These are phyloP conservation scores for Candida parachauliodes DNA, from an alignment of 805 yeast genomes.

Conservation along the genomic window DNA sequence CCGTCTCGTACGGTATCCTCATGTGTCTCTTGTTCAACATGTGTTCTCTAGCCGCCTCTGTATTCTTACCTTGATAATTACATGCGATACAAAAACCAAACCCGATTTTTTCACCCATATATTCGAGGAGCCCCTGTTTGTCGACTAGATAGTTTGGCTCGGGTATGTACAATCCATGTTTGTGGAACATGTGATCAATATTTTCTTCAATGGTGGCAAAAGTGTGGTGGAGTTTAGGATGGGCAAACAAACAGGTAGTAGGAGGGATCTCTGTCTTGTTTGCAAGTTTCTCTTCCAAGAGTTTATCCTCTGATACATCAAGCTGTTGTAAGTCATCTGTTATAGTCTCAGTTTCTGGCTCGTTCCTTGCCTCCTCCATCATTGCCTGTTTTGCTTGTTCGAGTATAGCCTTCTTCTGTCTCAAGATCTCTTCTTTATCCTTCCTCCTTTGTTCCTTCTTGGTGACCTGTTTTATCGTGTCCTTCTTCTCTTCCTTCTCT, in stretches of 20 bases:
- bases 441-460: constrained; percentile 50
- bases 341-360: neutral
- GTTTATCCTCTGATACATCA: constrained; percentile 31
- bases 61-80: constrained; percentile 73
- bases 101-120: constrained; percentile 76
- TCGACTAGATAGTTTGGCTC: constrained; percentile 69
- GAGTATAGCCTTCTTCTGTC: constrained; percentile 46
- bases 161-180: constrained; percentile 86
- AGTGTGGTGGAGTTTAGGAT: constrained; percentile 27
- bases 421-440: constrained; percentile 47
- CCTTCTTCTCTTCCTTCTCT: constrained; percentile 15
- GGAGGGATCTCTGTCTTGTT: constrained; percentile 47
- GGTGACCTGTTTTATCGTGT: constrained; percentile 26
- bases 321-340: constrained; percentile 10
- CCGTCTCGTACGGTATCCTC: constrained; percentile 81
- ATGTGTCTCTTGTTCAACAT: constrained; percentile 83
- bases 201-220: constrained; percentile 40
- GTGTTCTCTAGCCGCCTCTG: constrained; percentile 88
- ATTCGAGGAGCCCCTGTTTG: constrained; percentile 65
- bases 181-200: constrained; percentile 69
- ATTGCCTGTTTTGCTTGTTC: constrained; percentile 44
- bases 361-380: constrained; percentile 13
- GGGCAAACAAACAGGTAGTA: constrained; percentile 51
- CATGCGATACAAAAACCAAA: constrained; percentile 85
- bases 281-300: constrained; percentile 43